Evolutionary conservation across 2,329 filamentous ascomycete species (phyloP).

Genomic region (Hortaea werneckii): DNA sequence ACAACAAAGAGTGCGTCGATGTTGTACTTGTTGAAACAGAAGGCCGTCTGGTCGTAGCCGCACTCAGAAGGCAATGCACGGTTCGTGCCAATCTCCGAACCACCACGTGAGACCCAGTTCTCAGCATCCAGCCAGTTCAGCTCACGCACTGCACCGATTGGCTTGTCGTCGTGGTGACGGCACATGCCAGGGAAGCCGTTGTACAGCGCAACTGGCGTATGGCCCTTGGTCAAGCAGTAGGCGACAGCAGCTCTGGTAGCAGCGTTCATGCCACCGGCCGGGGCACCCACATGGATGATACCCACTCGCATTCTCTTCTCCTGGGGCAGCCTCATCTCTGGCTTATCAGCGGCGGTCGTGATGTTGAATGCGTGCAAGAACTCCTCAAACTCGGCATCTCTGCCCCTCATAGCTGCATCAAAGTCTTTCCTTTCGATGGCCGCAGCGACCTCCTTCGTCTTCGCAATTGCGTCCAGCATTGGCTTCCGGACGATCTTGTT

Average conservation of each 20-base stretch:
- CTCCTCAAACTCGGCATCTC: conserved; percentile 88
- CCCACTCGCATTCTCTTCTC: conserved; percentile 84
- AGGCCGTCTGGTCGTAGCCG: conserved; percentile 72
- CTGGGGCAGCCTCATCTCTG: conserved; percentile 55
- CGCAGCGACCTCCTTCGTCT: conserved; percentile 74
- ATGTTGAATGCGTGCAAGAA: conserved; percentile 86
- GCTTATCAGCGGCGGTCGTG: conserved; percentile 72
- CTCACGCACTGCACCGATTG: conserved; percentile 69
- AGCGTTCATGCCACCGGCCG: conserved; percentile 96
- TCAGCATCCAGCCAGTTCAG: conserved; percentile 93
- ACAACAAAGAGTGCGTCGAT: conserved; percentile 83
- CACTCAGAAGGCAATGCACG: conserved; percentile 73
- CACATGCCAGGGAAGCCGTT: conserved; percentile 94
- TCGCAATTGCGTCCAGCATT: conserved; percentile 75
- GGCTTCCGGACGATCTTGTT: conserved; percentile 93
- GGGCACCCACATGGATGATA: conserved; percentile 93
- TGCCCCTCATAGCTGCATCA: conserved; percentile 71
- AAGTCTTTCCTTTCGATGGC: conserved; percentile 82
- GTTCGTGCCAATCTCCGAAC: conserved; percentile 96
- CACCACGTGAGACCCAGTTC: conserved; percentile 89
- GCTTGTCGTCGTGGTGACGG: conserved; percentile 77
- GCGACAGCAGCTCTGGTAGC: conserved; percentile 87
- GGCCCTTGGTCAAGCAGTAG: conserved; percentile 85
- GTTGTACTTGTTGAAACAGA: conserved; percentile 73
- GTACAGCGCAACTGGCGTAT: conserved; percentile 84